Evolutionary conservation across 2,329 filamentous ascomycete species (phyloP), one percentile per base, ranked within the genome.

Genomic region (Aspergillus niger): DNA sequence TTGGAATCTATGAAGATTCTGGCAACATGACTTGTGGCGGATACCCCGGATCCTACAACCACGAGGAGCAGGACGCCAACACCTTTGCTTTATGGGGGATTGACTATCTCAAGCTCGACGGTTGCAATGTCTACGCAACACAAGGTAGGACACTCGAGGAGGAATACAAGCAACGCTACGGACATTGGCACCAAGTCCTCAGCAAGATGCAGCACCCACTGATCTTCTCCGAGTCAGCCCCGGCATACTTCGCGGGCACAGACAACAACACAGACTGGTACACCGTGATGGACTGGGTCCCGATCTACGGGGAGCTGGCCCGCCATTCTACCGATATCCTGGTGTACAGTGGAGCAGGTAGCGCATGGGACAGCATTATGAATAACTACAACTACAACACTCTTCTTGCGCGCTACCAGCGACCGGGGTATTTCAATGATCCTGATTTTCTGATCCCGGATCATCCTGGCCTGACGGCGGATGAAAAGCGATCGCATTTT

Each of bases 71-170:
- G 4, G 81, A 82, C 55, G 76, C 79, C 0, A 65, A 72, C 6
- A 79, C 76, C 4, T 75, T 75, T 50, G 65, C 69, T 0, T 65
- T 58, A 69, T 65, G 82, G 80, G n/a, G 71, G 0, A 67, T 74
- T 36, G 80, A 83, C 63, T 79, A 81, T 5, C 74, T 86, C 20
- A 87, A 87, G 66, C 69, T 79, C 7, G 79, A 81, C 44, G 77
- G 77, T 8, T 80, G 79, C 60, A 74, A 79, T 56, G 70, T 80
- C 22, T 70, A 63, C 26, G 64, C 68, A 0, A 54, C 62, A 5
- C 60, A 66, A 5, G 62, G 63, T 2, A 56, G 63, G 3, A 66
- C 64, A 0, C 47, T 70, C 2, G 64, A 68, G 5, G 61, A 72
- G 24, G 68, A 71, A 58, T 74, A 74, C 53, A 60, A 65, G 4